Evolutionary conservation across 805 yeast genomes (phyloP).

Genomic region (Saccharomycopsis microspora): DNA sequence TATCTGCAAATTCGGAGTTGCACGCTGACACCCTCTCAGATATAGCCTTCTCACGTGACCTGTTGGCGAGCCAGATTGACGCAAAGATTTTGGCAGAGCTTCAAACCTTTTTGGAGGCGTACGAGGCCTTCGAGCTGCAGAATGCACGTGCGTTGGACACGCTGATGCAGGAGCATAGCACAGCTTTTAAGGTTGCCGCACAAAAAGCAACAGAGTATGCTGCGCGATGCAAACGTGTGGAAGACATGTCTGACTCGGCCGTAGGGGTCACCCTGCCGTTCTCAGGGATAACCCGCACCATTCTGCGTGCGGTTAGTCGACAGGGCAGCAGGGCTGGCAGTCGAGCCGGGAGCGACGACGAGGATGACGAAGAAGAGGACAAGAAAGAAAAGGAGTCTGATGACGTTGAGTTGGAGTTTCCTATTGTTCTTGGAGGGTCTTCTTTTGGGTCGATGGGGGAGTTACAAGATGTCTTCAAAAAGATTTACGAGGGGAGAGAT

Average conservation of each 20-base stretch:
- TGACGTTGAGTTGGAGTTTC: slow-evolving; percentile 6
- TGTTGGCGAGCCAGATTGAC: slow-evolving; percentile 12
- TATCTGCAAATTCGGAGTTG: slow-evolving; percentile 12
- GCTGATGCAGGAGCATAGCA: slow-evolving; percentile 2
- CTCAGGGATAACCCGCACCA: slow-evolving; percentile 1
- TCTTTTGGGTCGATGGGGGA: slow-evolving; percentile 2
- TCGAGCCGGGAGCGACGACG: neutral
- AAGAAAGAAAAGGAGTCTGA: neutral
- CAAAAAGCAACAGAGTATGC: slow-evolving; percentile 9
- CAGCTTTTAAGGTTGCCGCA: slow-evolving; percentile 1
- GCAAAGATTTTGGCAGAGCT: slow-evolving; percentile 11
- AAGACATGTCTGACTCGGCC: slow-evolving; percentile 2
- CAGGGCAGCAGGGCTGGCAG: neutral
- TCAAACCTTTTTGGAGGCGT: slow-evolving; percentile 2
- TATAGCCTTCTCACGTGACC: slow-evolving; percentile 11
- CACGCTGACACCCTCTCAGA: slow-evolving; percentile 15
- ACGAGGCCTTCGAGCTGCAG: neutral
- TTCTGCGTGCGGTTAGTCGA: slow-evolving; percentile 13
- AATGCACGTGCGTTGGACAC: no score
- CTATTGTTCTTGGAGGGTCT: slow-evolving; percentile 11
- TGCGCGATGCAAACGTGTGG: slow-evolving; percentile 10
- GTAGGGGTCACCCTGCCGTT: slow-evolving; percentile 2
- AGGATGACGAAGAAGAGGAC: slow-evolving; percentile 2
- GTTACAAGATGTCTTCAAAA: slow-evolving; percentile 7
- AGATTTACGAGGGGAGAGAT: neutral